Evolutionary conservation across 2,329 filamentous ascomycete genomes (phyloP).

Genomic region (Polytolypa hystricis): DNA sequence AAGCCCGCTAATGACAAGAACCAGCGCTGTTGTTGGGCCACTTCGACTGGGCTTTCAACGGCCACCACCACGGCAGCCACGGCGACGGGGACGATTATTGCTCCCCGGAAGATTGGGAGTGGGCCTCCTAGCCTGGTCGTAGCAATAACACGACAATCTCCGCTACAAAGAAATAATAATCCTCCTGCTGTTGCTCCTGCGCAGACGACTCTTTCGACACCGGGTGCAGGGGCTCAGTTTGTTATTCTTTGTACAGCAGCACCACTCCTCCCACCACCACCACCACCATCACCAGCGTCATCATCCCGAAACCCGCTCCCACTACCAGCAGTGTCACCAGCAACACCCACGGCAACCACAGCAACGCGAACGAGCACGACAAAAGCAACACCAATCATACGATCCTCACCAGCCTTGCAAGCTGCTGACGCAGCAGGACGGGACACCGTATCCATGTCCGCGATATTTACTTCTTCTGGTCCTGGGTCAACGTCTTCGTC

Average conservation of each 20-base stretch:
- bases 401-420: constrained; percentile 2
- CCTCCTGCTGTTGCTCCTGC: too few relatives aligned
- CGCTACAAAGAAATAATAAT: too few relatives aligned
- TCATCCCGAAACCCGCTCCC: neutral
- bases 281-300: constrained; percentile 1
- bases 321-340: neutral
- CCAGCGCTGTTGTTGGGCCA: constrained; percentile 2
- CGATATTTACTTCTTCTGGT: constrained; percentile 24
- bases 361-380: constrained; percentile 5
- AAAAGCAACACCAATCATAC: neutral
- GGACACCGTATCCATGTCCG: constrained; percentile 26
- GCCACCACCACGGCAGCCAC: too few relatives aligned
- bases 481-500: constrained; percentile 15
- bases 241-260: neutral
- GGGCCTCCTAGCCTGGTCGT: too few relatives aligned
- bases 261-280: constrained; percentile 4
- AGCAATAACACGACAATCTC: too few relatives aligned
- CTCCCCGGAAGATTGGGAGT: too few relatives aligned
- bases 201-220: too few relatives aligned
- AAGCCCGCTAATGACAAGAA: too few relatives aligned
- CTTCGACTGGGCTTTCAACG: constrained; percentile 8
- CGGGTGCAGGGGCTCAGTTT: too few relatives aligned
- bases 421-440: constrained; percentile 1
- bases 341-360: neutral
- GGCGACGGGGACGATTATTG: too few relatives aligned